phyloP scores from a whole-genome alignment of 2,329 filamentous ascomycete species.

The Xylaria sp. region DNA sequence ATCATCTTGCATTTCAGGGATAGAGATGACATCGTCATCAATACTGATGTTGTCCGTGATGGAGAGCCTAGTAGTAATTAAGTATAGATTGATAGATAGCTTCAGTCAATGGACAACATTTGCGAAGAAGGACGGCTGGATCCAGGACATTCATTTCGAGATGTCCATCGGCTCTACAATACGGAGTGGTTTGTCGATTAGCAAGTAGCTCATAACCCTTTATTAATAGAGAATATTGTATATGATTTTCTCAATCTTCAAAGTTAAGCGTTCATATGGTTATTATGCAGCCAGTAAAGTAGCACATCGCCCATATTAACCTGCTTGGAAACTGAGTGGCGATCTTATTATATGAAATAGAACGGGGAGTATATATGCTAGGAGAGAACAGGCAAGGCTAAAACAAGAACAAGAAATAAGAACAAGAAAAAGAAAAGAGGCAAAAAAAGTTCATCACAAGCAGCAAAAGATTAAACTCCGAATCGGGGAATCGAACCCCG shows the following conservation, averaged over 20 bases:
- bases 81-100: neutral
- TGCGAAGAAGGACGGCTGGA: neutral
- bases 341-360: neutral
- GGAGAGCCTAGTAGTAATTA: constrained; percentile 9
- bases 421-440: neutral
- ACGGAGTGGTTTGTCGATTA: neutral
- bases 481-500: constrained; percentile 49
- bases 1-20: constrained; percentile 63
- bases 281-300: too few relatives aligned
- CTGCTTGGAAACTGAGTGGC: too few relatives aligned
- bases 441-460: neutral
- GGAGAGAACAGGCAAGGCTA: too few relatives aligned
- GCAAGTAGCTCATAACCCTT: constrained; percentile 19
- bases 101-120: neutral
- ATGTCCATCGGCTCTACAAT: neutral
- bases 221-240: constrained; percentile 14
- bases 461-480: constrained; percentile 33
- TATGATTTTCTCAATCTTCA: neutral
- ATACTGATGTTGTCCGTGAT: constrained; percentile 56
- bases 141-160: neutral
- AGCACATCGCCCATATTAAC: too few relatives aligned
- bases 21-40: constrained; percentile 64
- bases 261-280: neutral
- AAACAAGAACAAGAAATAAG: neutral
- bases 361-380: too few relatives aligned